These are phyloP conservation scores for Zygoascus ofunaensis DNA, from an alignment of 805 yeast genomes.

Conservation along the genomic window DNA sequence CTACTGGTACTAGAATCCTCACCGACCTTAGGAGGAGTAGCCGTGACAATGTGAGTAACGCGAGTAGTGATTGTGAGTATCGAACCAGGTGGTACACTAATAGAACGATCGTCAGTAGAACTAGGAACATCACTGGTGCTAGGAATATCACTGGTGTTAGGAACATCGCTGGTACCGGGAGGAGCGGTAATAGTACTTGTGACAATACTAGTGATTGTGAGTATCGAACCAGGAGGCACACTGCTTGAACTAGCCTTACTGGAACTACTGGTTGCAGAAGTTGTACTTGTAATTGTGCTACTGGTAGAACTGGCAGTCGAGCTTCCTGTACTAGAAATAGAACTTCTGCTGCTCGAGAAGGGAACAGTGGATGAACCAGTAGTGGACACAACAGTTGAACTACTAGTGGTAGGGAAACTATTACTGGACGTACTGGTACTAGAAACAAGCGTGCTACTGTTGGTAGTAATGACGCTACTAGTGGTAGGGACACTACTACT, in stretches of 20 bases:
- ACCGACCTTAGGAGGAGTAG: background rate
- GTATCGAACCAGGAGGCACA: no score
- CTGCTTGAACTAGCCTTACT: background rate
- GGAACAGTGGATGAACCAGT: no score
- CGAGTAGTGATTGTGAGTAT: no score
- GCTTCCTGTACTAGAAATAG: no score
- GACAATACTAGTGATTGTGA: no score
- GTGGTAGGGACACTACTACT: background rate
- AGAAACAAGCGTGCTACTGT: background rate
- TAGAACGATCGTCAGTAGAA: no score
- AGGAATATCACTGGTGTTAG: background rate
- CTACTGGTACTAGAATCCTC: background rate
- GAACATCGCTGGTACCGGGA: background rate
- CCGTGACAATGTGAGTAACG: background rate
- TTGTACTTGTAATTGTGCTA: background rate
- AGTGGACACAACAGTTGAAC: background rate
- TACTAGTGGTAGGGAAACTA: background rate
- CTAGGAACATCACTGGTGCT: background rate
- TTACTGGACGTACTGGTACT: background rate
- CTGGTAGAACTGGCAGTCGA: background rate
- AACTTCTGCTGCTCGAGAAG: no score
- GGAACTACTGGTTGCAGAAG: background rate
- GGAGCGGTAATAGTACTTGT: background rate
- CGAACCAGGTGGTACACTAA: no score
- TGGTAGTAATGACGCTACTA: background rate